Evolutionary conservation across 805 yeast species (phyloP).

Genomic region (Teunomyces pallodes): DNA sequence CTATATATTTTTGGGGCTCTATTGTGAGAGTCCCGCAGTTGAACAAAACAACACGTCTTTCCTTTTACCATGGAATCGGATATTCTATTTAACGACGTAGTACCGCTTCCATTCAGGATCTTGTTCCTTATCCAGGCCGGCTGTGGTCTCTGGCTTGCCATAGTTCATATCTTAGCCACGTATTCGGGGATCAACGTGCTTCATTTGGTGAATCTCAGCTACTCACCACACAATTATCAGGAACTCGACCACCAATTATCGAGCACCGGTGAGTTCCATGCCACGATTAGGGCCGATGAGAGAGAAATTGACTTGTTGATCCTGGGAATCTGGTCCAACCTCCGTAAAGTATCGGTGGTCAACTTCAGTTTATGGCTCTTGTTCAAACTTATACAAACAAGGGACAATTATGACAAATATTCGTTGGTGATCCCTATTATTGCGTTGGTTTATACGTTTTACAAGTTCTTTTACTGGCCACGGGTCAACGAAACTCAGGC

Average conservation of each 20-base stretch:
- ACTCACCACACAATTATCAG: conserved; percentile 35
- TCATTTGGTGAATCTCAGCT: conserved; percentile 41
- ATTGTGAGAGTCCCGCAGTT: neutral
- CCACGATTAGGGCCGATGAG: conserved; percentile 27
- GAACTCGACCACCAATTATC: conserved; percentile 16
- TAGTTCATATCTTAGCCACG: conserved; percentile 37
- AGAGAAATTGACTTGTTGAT: conserved; percentile 31
- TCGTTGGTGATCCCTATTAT: conserved; percentile 30
- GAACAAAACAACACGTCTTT: conserved; percentile 3
- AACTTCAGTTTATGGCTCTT: conserved; percentile 22
- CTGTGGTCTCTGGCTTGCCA: conserved; percentile 51
- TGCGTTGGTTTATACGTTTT: conserved; percentile 12
- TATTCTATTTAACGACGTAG: conserved; percentile 13
- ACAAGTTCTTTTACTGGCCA: conserved; percentile 33
- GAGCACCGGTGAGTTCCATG: conserved; percentile 31
- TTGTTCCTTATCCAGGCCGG: conserved; percentile 50
- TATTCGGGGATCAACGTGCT: conserved; percentile 44
- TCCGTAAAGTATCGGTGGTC: conserved; percentile 24
- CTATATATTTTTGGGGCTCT: too few relatives aligned
- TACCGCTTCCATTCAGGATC: conserved; percentile 45
- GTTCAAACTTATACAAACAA: conserved; percentile 12
- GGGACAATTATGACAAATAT: neutral
- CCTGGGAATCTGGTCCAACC: conserved; percentile 33
- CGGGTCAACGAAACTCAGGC: conserved; percentile 18
- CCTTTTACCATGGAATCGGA: conserved; percentile 1